Evolutionary conservation across 2,329 filamentous ascomycete species (phyloP), one percentile per base, ranked within the genome.

Genomic region (Dactylella cylindrospora): DNA sequence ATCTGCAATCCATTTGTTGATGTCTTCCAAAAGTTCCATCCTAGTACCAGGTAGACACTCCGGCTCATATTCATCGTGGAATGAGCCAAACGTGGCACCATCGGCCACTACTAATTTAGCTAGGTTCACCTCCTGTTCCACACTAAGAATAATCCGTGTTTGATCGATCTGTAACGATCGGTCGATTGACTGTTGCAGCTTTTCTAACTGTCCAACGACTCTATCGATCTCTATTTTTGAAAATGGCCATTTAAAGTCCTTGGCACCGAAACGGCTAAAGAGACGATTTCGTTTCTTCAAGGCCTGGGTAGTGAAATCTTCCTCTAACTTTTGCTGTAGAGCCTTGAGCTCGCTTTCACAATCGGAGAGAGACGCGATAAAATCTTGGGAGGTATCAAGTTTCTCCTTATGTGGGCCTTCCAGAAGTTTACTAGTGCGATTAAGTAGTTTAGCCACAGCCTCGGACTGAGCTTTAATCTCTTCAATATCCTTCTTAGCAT

Each of bases 71-170:
- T 69, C 66, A 35, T 54, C 23, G 17, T 31, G 32, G 40, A 53
- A 66, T 2, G 66, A 67, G 28, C 67, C 53, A 45, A 68, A 70
- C 3, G n/a, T 33, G 12, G 68, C 67, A n/a, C 59, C 67, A 6
- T 50, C 33, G 10, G 64, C 50, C 20, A 41, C 15, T 3, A 46
- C 41, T 1, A 65, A 20, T n/a, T 35, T 45, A 13, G 17, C 40
- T 7, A 57, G 36, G 19, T 43, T n/a, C 3, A 22, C 26, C 19
- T 54, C 13, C 13, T 45, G 39, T 19, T 54, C 50, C 6, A 57
- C 31, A 32, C 43, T 57, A 1, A 57, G 28, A n/a, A 50, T 20
- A 10, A 57, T 25, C 6, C 25, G 20, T 4, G 35, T 46, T 32
- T 54, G 50, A 29, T 54, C 50, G 15, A 54, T 32, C 12, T 46